Conservation (phyloP, 176 grass and related monocot species). For the Oryza longistaminata region DNA sequence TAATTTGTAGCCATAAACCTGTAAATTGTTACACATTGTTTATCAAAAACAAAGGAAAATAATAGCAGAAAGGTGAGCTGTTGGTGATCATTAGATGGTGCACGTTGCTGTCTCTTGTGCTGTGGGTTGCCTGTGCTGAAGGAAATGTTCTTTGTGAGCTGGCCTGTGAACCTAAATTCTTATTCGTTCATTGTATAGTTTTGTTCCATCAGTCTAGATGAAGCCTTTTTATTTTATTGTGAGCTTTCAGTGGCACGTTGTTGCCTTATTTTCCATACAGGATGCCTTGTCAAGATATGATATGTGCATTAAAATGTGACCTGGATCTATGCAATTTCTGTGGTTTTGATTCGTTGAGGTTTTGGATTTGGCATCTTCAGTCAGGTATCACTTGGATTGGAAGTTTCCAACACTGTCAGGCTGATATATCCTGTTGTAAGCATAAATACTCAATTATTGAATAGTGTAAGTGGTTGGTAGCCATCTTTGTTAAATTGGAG, state of each 20-base stretch:
- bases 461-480: not conserved
- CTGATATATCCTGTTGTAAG: not conserved
- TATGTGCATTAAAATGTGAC: slow-evolving; percentile 15
- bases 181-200: slow-evolving; percentile 11
- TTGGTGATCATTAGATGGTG: slow-evolving; percentile 37
- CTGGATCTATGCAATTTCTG: slow-evolving; percentile 7
- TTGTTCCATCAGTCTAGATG: slow-evolving; percentile 31
- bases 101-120: slow-evolving; percentile 7
- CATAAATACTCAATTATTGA: not conserved
- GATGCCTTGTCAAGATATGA: slow-evolving; percentile 14
- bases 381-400: slow-evolving; percentile 6
- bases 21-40: slow-evolving; percentile 67
- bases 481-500: not conserved
- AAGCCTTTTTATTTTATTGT: not conserved
- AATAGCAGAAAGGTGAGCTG: slow-evolving; percentile 54
- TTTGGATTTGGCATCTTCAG: not conserved
- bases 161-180: slow-evolving; percentile 31
- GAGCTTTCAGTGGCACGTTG: not conserved
- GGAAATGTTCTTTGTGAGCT: slow-evolving; percentile 38
- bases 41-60: slow-evolving; percentile 55
- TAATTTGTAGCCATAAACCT: slow-evolving; percentile 53
- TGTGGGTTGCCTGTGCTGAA: slow-evolving; percentile 17
- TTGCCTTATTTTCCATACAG: not conserved
- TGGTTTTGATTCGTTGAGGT: slow-evolving; percentile 28
- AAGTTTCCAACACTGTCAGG: slow-evolving; percentile 3